These are phyloP conservation scores for Diaporthe sp. DNA, from an alignment of 2,329 filamentous ascomycete species.

Conservation along the genomic window DNA sequence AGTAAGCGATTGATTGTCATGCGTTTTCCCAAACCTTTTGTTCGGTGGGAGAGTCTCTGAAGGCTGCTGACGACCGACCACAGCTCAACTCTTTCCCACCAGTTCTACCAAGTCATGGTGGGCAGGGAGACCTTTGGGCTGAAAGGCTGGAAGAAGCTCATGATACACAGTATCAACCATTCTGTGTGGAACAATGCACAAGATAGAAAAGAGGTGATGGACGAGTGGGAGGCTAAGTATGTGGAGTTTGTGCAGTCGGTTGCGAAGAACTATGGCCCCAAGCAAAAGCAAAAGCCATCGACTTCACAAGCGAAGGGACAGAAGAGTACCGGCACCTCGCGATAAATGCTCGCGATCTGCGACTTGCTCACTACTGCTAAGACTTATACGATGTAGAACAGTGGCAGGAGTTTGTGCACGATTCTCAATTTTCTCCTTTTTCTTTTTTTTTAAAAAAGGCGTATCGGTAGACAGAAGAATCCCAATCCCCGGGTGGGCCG, in stretches of 20 bases:
- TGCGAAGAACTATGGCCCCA: neutral
- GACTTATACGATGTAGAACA: too few species aligned
- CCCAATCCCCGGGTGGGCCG: too few species aligned
- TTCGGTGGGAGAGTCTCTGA: too few species aligned
- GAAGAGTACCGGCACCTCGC: too few species aligned
- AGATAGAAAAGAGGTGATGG: neutral
- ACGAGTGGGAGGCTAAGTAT: neutral
- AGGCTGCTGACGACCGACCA: neutral
- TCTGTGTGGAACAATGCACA: neutral
- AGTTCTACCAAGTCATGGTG: constrained; percentile 21
- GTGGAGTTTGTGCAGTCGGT: neutral
- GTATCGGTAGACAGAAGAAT: too few species aligned
- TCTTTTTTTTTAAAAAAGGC: too few species aligned
- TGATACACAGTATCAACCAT: neutral
- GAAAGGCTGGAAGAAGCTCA: neutral
- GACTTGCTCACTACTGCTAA: too few species aligned
- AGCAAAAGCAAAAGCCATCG: too few species aligned
- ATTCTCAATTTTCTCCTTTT: too few species aligned
- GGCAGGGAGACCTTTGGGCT: neutral
- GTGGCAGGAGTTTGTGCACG: too few species aligned
- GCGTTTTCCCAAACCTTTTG: neutral
- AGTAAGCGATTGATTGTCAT: neutral
- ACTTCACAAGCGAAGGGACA: too few species aligned
- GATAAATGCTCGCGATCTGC: too few species aligned
- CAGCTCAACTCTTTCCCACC: constrained; percentile 7